These are phyloP conservation scores for Trichoderma pleuroti DNA, from an alignment of 2,329 filamentous ascomycete species.

Conservation along the genomic window DNA sequence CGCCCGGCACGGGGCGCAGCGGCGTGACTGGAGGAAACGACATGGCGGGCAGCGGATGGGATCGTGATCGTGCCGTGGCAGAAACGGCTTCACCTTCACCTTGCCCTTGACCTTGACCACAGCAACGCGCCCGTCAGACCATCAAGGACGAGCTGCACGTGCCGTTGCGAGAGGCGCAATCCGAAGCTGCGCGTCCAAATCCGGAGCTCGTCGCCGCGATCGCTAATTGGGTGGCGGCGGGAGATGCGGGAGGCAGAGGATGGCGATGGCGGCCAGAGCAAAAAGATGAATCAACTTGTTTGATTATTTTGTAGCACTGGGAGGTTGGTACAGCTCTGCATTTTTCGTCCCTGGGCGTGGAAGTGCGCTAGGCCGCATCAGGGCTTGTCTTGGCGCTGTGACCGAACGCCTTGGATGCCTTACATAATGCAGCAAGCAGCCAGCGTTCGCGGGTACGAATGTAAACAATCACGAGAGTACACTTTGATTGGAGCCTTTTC, in stretches of 20 bases:
- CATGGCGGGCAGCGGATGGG: constrained; percentile 40
- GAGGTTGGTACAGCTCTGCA: constrained; percentile 19
- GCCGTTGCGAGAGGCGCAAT: constrained; percentile 14
- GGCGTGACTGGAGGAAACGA: constrained; percentile 60
- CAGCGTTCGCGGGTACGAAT: background rate
- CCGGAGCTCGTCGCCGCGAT: constrained; percentile 19
- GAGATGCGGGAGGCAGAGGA: background rate
- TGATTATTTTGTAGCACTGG: constrained; percentile 19
- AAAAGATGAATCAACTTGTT: background rate
- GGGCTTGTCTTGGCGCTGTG: background rate
- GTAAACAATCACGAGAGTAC: background rate
- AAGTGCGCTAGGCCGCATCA: constrained; percentile 18
- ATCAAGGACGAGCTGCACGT: constrained; percentile 29
- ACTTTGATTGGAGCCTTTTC: background rate
- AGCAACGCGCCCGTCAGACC: constrained; percentile 28
- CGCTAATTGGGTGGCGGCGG: constrained; percentile 4
- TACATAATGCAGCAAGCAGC: background rate
- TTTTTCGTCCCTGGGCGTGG: constrained; percentile 15
- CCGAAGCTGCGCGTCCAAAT: constrained; percentile 5
- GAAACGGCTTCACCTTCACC: constrained; percentile 21
- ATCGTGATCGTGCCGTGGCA: background rate
- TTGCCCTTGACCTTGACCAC: constrained; percentile 31
- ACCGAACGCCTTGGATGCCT: background rate
- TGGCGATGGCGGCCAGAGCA: constrained; percentile 16
- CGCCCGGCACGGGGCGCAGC: constrained; percentile 69